Conservation (phyloP, 2,329 filamentous ascomycete genomes). For the Kalaharituber pfeilii region DNA sequence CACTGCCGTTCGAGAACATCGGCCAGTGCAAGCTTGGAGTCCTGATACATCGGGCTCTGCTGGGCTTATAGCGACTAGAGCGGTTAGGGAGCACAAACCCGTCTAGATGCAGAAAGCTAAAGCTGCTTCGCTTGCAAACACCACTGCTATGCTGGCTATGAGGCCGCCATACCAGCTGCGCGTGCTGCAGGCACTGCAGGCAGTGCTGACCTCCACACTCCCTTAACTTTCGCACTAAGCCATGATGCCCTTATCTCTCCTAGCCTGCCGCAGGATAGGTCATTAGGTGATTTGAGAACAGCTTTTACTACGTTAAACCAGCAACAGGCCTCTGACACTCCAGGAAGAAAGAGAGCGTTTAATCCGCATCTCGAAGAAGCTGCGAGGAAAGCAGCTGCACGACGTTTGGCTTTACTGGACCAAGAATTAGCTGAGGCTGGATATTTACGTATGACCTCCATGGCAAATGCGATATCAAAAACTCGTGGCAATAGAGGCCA, state of each 20-base stretch:
- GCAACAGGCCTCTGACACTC: background rate
- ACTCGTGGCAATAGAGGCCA: background rate
- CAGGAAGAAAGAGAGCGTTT: background rate
- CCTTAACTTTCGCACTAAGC: no score
- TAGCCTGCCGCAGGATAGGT: no score
- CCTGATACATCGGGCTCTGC: conserved; percentile 34
- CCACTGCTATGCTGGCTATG: conserved; percentile 7
- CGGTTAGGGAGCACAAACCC: background rate
- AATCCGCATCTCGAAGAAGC: conserved; percentile 58
- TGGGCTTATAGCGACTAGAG: conserved; percentile 23
- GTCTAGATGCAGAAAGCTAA: background rate
- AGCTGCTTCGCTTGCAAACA: conserved; percentile 15
- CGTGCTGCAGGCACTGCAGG: background rate
- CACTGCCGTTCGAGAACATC: conserved; percentile 23
- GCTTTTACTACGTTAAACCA: no score
- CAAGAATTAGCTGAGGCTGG: conserved; percentile 45
- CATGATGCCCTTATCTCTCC: no score
- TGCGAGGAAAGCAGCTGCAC: conserved; percentile 69
- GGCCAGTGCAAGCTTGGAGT: conserved; percentile 24
- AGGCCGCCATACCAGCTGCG: background rate
- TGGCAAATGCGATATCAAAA: no score
- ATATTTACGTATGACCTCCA: conserved; percentile 46
- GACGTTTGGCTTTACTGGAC: conserved; percentile 64
- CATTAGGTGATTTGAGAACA: no score
- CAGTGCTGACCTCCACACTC: no score